Percentiles rank a stretch among this genome's conserved stretches.
phyloP scores from a whole-genome alignment of 116 monocot genomes.

The Trichopus zeylanicus region DNA sequence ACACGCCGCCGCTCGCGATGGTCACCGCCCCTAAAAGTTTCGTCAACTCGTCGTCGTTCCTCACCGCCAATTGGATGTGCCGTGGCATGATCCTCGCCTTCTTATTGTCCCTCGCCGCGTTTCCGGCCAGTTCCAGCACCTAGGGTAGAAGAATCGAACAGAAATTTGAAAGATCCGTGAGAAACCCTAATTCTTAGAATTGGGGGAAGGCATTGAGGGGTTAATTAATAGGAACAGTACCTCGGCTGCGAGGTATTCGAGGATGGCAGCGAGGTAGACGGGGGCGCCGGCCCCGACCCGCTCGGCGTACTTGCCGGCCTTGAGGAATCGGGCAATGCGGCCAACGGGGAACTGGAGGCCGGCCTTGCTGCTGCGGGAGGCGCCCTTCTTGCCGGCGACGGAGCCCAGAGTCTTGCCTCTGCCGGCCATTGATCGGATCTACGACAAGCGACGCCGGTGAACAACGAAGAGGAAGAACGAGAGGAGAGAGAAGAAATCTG shows the following conservation, averaged over 20 bases:
- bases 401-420: too few species aligned
- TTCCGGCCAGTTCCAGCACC: slow-evolving; percentile 5
- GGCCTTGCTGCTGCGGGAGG: background rate
- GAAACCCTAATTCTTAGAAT: background rate
- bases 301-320: background rate
- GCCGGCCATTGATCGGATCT: too few species aligned
- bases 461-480: too few species aligned
- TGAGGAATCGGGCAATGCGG: background rate
- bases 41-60: slow-evolving; percentile 1
- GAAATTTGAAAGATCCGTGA: background rate
- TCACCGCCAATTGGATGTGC: background rate
- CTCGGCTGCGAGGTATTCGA: background rate
- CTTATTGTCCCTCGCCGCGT: slow-evolving; percentile 8
- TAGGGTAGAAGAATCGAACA: background rate
- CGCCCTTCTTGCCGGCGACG: background rate
- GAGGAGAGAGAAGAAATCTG: too few species aligned
- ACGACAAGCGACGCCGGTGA: too few species aligned
- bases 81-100: slow-evolving; percentile 1
- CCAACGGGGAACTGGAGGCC: background rate
- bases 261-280: background rate
- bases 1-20: background rate
- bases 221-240: too few species aligned
- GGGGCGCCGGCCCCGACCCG: background rate
- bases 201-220: too few species aligned
- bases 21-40: background rate